Conservation (phyloP, 306 rosid species). For the Styphnolobium japonicum region DNA sequence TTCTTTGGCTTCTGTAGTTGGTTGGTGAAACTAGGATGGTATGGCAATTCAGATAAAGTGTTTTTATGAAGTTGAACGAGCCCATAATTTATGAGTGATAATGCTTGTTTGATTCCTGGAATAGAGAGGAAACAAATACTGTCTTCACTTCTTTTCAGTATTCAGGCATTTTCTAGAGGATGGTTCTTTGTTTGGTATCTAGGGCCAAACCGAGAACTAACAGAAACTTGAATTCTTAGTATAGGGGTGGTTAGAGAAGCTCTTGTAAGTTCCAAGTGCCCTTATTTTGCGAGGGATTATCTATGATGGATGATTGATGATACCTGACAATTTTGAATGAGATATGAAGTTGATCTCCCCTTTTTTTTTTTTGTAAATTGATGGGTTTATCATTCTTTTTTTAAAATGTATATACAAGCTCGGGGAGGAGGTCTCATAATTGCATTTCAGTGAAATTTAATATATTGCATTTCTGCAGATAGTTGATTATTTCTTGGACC, state of each 20-base stretch:
- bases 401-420: not conserved
- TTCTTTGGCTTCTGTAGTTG: not conserved
- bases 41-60: not conserved
- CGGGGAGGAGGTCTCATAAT: not conserved
- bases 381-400: not conserved
- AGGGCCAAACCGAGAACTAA: not conserved
- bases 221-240: not conserved
- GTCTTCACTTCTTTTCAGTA: not conserved
- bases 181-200: not conserved
- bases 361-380: not conserved
- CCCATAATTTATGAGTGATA: not conserved
- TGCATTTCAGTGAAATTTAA: not conserved
- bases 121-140: not conserved
- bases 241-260: not conserved
- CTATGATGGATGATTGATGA: not conserved
- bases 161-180: not conserved
- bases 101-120: constrained; percentile 4
- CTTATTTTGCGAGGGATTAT: not conserved
- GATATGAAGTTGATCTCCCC: not conserved
- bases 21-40: not conserved
- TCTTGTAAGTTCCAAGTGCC: constrained; percentile 8
- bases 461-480: constrained; percentile 39
- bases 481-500: constrained; percentile 30
- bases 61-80: not conserved
- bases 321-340: constrained; percentile 1